phyloP scores from a whole-genome alignment of 1,139 yeast species.

The Pichia sp. region DNA sequence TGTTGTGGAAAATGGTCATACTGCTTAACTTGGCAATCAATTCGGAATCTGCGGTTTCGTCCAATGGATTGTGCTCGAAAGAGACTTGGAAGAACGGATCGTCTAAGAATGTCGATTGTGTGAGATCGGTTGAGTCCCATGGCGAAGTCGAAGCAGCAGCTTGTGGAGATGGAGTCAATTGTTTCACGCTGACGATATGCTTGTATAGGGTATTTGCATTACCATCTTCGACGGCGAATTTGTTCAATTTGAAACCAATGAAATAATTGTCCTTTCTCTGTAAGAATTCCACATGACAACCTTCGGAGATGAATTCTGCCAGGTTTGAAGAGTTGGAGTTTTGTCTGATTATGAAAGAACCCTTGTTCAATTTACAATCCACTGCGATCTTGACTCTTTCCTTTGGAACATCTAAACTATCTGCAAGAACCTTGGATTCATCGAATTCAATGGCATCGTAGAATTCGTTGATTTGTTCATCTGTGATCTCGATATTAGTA shows the following conservation, averaged over 20 bases:
- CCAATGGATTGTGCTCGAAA: constrained; percentile 85
- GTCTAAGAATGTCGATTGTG: constrained; percentile 7
- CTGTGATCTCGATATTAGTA: constrained; percentile 41
- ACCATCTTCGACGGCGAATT: constrained; percentile 86
- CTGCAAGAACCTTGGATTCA: constrained; percentile 54
- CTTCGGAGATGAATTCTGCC: constrained; percentile 81
- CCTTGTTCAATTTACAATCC: constrained; percentile 67
- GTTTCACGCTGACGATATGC: constrained; percentile 87
- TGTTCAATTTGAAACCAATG: constrained; percentile 71
- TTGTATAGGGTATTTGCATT: constrained; percentile 70
- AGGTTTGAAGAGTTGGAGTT: constrained; percentile 43
- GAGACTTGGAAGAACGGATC: constrained; percentile 76
- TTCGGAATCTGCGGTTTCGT: constrained; percentile 77
- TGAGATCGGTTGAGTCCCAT: not conserved
- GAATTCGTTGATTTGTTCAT: constrained; percentile 76
- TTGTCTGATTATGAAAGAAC: constrained; percentile 66
- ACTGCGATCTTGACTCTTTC: constrained; percentile 70
- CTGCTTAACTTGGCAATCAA: constrained; percentile 75
- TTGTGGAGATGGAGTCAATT: constrained; percentile 37
- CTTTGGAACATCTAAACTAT: constrained; percentile 65
- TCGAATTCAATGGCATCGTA: constrained; percentile 95
- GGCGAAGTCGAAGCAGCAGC: constrained; percentile 20
- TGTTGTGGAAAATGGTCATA: constrained; percentile 87
- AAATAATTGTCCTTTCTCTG: constrained; percentile 81
- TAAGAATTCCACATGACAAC: constrained; percentile 68